Conservation (phyloP, 352 stramenopile species). For the Phytophthora tubulina region DNA sequence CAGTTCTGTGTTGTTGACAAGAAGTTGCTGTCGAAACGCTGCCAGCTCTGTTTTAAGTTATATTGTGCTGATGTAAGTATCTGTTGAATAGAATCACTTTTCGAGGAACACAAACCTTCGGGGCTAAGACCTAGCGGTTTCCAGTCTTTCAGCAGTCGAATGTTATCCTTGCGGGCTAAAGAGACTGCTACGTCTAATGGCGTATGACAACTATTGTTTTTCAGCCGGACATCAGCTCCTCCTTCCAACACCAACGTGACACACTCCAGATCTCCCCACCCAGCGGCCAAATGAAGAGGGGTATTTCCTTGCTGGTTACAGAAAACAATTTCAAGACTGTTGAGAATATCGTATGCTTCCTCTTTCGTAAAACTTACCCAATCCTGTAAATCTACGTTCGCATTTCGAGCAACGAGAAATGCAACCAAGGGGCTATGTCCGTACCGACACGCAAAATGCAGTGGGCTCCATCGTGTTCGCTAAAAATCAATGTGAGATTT, state of each 20-base stretch:
- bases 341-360: background rate
- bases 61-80: background rate
- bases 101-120: slow-evolving; percentile 46
- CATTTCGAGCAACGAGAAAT: slow-evolving; percentile 57
- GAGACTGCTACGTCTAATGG: slow-evolving; percentile 50
- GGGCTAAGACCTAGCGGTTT: slow-evolving; percentile 48
- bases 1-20: slow-evolving; percentile 19
- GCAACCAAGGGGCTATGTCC: slow-evolving; percentile 59
- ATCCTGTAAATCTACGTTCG: slow-evolving; percentile 57
- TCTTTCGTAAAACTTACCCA: slow-evolving; percentile 36
- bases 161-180: slow-evolving; percentile 50
- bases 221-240: slow-evolving; percentile 37
- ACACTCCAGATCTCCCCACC: slow-evolving; percentile 68
- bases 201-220: slow-evolving; percentile 50
- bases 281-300: slow-evolving; percentile 71
- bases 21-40: slow-evolving; percentile 29
- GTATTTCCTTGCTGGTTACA: slow-evolving; percentile 66
- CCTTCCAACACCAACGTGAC: slow-evolving; percentile 68
- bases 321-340: background rate
- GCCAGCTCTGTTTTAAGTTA: slow-evolving; percentile 37
- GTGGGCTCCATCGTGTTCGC: slow-evolving; percentile 63
- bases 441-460: slow-evolving; percentile 72
- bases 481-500: slow-evolving; percentile 22
- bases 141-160: slow-evolving; percentile 59
- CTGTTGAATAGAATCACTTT: background rate